Evolutionary conservation across 257 asterid species (phyloP), one percentile per base, ranked within the genome.

Genomic region (Linderniella brevidens): DNA sequence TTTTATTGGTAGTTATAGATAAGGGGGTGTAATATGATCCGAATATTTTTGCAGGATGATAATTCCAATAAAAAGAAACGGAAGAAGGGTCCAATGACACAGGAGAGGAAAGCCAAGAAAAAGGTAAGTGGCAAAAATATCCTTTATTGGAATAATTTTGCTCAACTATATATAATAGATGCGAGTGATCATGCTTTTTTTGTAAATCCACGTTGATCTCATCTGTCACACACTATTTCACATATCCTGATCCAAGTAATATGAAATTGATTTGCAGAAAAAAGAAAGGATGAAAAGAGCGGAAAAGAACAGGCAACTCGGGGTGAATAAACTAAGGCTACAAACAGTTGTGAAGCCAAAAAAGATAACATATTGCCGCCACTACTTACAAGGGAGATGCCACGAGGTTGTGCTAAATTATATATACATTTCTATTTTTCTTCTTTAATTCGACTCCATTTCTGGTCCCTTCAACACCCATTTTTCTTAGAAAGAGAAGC

Each of bases 321-420:
- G 98, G 52, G 76, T 80, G 59, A 81, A 68, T 57, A 75, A 93
- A 64, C 66, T 84, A 64, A 88, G 75, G 75, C 68, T 84, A 60
- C 85, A 56, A 62, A 82, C 92, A 18, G 65, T 65, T 46, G 11
- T 61, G 66, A 88, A 70, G 66, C 82, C 80, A 50, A 80, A 76
- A 64, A 62, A 57, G 35, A 73, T 68, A 54, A 47, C 59, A 13
- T 65, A 63, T 67, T 84, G 96, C 69, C 80, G 76, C 32, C 94
- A 84, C 77, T 88, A 72, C 75, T 59, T 74, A 32, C 63, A 66
- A 40, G 96, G 98, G 48, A 80, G 92, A 79, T 88, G 98, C 72
- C 73, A 72, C 13, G 82, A 88, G 98, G 95, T 87, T 60, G 58
- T 64, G 29, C 48, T 59, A 12, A 20, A 38, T 58, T 55, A 35